Conservation (phyloP, 768 basidiomycete species). For the Pleurotus tuoliensis region DNA sequence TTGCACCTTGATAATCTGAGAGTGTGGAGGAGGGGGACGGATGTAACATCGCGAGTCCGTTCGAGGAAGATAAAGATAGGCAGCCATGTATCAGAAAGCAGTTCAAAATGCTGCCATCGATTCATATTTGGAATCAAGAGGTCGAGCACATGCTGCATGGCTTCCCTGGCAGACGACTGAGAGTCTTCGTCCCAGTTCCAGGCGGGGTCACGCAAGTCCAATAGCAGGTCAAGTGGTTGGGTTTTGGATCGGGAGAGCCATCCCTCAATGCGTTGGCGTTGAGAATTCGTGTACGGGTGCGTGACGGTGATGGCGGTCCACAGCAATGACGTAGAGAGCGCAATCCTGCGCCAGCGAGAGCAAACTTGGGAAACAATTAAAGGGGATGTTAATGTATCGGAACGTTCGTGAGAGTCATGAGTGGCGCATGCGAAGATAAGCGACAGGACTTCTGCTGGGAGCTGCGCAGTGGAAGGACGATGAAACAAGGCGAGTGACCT, state of each 20-base stretch:
- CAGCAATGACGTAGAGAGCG: conserved; percentile 39
- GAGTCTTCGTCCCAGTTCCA: conserved; percentile 54
- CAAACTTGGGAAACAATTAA: conserved; percentile 45
- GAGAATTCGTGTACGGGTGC: conserved; percentile 34
- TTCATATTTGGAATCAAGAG: conserved; percentile 39
- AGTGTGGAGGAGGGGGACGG: conserved; percentile 32
- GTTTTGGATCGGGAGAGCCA: conserved; percentile 43
- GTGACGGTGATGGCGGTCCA: conserved; percentile 50
- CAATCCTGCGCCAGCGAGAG: conserved; percentile 44
- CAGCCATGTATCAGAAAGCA: conserved; percentile 59
- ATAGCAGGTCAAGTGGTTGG: conserved; percentile 44
- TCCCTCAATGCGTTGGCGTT: conserved; percentile 31
- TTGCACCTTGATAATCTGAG: conserved; percentile 54
- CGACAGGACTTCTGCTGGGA: conserved; percentile 35
- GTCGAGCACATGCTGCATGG: conserved; percentile 43
- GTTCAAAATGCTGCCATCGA: conserved; percentile 45
- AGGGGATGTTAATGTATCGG: conserved; percentile 22
- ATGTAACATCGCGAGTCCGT: conserved; percentile 27
- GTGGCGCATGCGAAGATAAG: conserved; percentile 28
- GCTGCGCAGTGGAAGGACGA: conserved; percentile 11
- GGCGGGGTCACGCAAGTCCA: conserved; percentile 55
- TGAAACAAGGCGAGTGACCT: conserved; percentile 8
- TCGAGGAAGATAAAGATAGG: conserved; percentile 52
- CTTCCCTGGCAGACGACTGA: conserved; percentile 37
- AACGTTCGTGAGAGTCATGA: conserved; percentile 21